Base-by-base conservation (phyloP, 331 rosid species). In the Stylosanthes scabra region DNA sequence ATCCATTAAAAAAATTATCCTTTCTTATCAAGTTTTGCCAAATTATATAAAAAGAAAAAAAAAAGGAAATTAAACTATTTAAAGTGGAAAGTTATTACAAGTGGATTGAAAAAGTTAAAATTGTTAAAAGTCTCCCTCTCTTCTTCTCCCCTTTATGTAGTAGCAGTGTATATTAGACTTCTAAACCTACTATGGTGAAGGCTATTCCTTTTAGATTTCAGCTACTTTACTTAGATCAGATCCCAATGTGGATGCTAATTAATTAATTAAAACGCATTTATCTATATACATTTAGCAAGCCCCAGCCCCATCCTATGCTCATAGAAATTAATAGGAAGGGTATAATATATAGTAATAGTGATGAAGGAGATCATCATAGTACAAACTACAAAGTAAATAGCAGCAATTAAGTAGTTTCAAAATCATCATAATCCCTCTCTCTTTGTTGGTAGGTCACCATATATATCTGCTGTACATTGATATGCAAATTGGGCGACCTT, bases 181-280 rank as follows among this genome's bases (percentile, higher is more conserved):
- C 16, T 44, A 64, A 16, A 11, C 55, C 11, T 37, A 59, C 11
- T 12, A 12, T 31, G 25, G 9, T 41, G 1, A 60, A 3, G 8
- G 12, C 47, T 41, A 16, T 63, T 20, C 25, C 28, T 15, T 8
- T 6, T 64, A 20, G 39, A 44, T 11, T 44, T 44, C 39, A 44
- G 56, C 70, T 64, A 20, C 70, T 44, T 10, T 20, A 20, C 29
- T 42, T 45, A 6, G 69, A 63, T 3, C 70, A 64, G 16, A 64
- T 45, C 52, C 70, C 40, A 64, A 16, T 64, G 70, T 45, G 11
- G 27, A 63, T 63, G 34, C 68, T 16, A 42, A 12, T 49, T 49
- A 5, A 34, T 34, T 16, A 42, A 12, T 49, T 49, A 1, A 12
- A 49, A n/a, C 44, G 68, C 31, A 59, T 12, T 31, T 12, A 11